Conservation (phyloP, 495 filamentous ascomycete species). For the Talaromyces ruber region DNA sequence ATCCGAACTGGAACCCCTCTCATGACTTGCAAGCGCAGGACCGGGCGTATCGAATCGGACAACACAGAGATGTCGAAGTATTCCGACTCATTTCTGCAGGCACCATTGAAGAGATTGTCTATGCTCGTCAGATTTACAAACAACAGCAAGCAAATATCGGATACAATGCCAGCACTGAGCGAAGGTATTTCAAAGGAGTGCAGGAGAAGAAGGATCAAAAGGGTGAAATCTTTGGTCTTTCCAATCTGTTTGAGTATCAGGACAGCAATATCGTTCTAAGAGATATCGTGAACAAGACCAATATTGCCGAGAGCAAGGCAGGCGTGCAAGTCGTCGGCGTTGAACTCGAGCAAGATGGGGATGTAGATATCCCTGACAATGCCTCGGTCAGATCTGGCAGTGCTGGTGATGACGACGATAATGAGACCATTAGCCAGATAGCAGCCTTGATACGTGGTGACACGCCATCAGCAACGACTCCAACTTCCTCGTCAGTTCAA, state of each 20-base stretch:
- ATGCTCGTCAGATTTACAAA: constrained; percentile 96
- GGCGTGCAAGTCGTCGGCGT: constrained; percentile 74
- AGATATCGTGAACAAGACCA: constrained; percentile 96
- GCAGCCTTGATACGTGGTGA: constrained; percentile 59
- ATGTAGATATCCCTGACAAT: constrained; percentile 28
- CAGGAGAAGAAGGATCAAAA: constrained; percentile 73
- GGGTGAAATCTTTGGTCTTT: constrained; percentile 89
- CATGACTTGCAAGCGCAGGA: constrained; percentile 95
- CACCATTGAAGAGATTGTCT: constrained; percentile 96
- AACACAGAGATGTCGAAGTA: constrained; percentile 88
- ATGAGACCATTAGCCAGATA: constrained; percentile 68
- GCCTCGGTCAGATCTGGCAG: neutral
- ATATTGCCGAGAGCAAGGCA: constrained; percentile 84
- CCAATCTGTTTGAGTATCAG: constrained; percentile 80
- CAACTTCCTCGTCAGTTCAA: constrained; percentile 15
- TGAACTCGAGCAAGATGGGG: constrained; percentile 53
- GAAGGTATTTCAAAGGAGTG: constrained; percentile 92
- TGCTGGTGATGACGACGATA: constrained; percentile 31
- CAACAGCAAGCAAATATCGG: constrained; percentile 98
- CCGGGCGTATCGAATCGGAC: constrained; percentile 92
- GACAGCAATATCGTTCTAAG: constrained; percentile 71
- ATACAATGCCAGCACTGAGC: constrained; percentile 85
- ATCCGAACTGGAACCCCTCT: constrained; percentile 95
- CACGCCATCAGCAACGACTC: constrained; percentile 10
- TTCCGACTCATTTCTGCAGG: constrained; percentile 89